Percentiles rank a stretch among this genome's conserved stretches.
phyloP scores from a whole-genome alignment of 2,329 filamentous ascomycete genomes.

The Paraconiothyrium brasiliense region DNA sequence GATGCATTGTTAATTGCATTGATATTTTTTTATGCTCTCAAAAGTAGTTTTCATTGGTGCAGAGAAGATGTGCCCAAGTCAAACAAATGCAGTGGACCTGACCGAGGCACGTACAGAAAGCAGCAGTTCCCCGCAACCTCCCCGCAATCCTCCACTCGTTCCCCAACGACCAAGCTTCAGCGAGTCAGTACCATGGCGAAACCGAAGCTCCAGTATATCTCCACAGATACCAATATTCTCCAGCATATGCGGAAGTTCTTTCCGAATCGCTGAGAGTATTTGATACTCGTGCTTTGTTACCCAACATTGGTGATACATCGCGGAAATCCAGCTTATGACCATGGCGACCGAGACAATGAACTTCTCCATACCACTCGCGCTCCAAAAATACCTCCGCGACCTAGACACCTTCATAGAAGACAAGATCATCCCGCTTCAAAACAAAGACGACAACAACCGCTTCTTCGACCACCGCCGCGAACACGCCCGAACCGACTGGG shows the following conservation, averaged over 20 bases:
- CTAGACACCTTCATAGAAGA: conserved; percentile 67
- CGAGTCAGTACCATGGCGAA: conserved; percentile 44
- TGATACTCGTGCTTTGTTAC: not conserved
- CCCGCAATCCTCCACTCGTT: conserved; percentile 4
- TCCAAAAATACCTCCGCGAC: conserved; percentile 58
- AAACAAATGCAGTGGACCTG: not conserved
- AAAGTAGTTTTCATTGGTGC: too few relatives aligned
- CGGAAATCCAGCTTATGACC: not conserved
- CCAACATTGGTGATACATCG: not conserved
- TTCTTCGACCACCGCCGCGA: conserved; percentile 74
- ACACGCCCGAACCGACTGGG: conserved; percentile 69
- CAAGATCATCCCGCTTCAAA: conserved; percentile 64
- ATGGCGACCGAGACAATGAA: conserved; percentile 54
- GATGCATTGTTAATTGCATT: too few relatives aligned
- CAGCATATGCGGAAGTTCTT: not conserved
- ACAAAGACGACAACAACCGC: conserved; percentile 66
- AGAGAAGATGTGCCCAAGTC: too few relatives aligned
- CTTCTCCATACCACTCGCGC: conserved; percentile 64
- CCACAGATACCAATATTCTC: not conserved
- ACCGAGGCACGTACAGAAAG: conserved; percentile 1
- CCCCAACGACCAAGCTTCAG: conserved; percentile 28
- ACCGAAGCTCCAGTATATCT: conserved; percentile 26
- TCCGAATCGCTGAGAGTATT: conserved; percentile 14
- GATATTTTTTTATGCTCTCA: too few relatives aligned
- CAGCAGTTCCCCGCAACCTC: conserved; percentile 10